Evolutionary conservation across 441 rosid species (phyloP), one percentile per base, ranked within the genome.

Genomic region (Brassica hybrid): DNA sequence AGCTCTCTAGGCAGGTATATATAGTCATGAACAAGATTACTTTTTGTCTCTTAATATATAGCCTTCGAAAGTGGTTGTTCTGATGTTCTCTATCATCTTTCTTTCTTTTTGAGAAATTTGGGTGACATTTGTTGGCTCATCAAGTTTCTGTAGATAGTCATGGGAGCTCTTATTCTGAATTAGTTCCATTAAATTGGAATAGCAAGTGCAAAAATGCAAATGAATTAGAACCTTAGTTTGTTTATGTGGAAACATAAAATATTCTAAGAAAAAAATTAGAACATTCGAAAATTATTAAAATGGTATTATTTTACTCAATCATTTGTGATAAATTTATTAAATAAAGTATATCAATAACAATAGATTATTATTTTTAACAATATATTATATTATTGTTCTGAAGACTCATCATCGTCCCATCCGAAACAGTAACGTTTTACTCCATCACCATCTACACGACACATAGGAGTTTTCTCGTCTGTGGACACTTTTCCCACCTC

Each of bases 1-100:
- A 57, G 61, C 54, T 48, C 17, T 48, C 54, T 57, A 57, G 27
- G 27, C n/a, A 57, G 61, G 25, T 8, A 57, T 57, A 57, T 56
- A 56, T 8, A 18, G 2, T 57, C 27, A 57, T 18, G 30, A 57
- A 14, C 19, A 6, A 52, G 9, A 17, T 54, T n/a, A 48, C 8
- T 12, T 43, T 13, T 43, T 48, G 54, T n/a, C 56, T n/a, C 56
- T 48, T 48, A 50, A n/a, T 50, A 2, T 50, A 50, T 5, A 50
- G 18, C 18, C 56, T 50, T 50, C 56, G 56, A 50, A n/a, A 50
- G 56, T 50, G 60, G 2, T 56, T 17, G 12, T 17, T 43, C 34
- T 30, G 34, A 30, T 30, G 34, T 30, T 56, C 5, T 18, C 23
- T 56, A 18, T 8, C 60, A 56, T 56, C 13, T 56, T 56, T 30